These are phyloP conservation scores for Ustulina deusta DNA, from an alignment of 2,329 filamentous ascomycete species.

Conservation along the genomic window DNA sequence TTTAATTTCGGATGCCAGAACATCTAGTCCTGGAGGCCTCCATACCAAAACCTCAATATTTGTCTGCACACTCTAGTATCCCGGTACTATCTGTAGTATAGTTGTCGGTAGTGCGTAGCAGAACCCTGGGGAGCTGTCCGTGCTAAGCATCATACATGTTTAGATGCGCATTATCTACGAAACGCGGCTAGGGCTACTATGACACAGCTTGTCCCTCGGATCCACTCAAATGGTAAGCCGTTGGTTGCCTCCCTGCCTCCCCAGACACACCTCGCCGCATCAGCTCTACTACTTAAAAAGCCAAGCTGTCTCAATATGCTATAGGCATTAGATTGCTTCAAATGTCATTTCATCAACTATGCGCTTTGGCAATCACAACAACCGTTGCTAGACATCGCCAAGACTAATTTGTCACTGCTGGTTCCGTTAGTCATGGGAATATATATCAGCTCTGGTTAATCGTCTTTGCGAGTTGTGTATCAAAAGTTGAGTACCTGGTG, in stretches of 20 bases:
- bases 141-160: not conserved
- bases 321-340: not conserved
- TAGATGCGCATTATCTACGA: not conserved
- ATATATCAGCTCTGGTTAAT: too few species aligned
- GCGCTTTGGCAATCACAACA: too few species aligned
- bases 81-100: too few species aligned
- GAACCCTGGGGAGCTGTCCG: not conserved
- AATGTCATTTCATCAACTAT: not conserved
- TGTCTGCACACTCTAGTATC: too few species aligned
- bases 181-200: constrained; percentile 26
- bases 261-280: not conserved
- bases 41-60: too few species aligned
- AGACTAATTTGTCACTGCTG: too few species aligned
- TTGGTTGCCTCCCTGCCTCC: not conserved
- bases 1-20: too few species aligned
- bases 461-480: too few species aligned
- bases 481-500: too few species aligned
- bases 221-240: constrained; percentile 1
- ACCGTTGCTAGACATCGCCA: too few species aligned
- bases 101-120: not conserved
- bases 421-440: too few species aligned
- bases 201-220: constrained; percentile 28
- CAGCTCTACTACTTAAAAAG: not conserved
- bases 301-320: constrained; percentile 4
- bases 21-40: too few species aligned